A percentile compares a stretch with the other conserved stretches of the same genome.
Evolutionary conservation across 169 alveolate species (phyloP).

Genomic region (Cryptosporidium baileyi): DNA sequence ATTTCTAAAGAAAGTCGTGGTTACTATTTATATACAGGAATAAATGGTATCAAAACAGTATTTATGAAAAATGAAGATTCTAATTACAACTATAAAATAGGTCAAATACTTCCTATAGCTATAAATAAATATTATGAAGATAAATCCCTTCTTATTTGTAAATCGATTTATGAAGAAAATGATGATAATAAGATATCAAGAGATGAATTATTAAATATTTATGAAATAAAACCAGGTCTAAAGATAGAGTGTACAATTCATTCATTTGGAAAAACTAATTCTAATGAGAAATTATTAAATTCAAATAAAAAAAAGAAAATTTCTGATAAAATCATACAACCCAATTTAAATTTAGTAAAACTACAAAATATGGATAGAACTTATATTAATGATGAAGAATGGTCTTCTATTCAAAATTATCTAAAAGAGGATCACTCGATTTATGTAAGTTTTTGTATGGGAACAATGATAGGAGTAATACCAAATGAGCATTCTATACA

Average conservation of each 20-base stretch:
- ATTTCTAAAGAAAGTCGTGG: slow-evolving; percentile 52
- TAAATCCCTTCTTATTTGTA: slow-evolving; percentile 1
- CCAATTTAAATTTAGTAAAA: slow-evolving; percentile 25
- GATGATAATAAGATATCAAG: neutral
- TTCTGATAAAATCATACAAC: neutral
- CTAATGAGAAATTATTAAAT: neutral
- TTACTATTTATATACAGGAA: neutral
- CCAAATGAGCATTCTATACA: slow-evolving; percentile 53
- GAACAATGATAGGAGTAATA: slow-evolving; percentile 54
- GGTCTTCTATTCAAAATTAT: neutral
- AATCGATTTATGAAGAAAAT: neutral
- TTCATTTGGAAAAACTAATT: neutral
- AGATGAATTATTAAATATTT: slow-evolving; percentile 17
- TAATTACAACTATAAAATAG: neutral
- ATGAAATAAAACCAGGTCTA: slow-evolving; percentile 63
- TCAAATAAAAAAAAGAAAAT: neutral
- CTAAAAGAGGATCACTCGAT: slow-evolving; percentile 30
- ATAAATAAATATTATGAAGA: neutral
- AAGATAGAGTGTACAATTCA: slow-evolving; percentile 43
- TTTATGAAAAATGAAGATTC: slow-evolving; percentile 11
- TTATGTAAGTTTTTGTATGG: slow-evolving; percentile 56
- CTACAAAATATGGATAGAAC: slow-evolving; percentile 3
- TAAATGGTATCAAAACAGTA: slow-evolving; percentile 13
- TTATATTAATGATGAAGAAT: slow-evolving; percentile 10
- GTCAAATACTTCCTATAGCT: slow-evolving; percentile 21